Percentiles rank a stretch among this genome's conserved stretches.
phyloP scores from a whole-genome alignment of 805 yeast genomes.

The Schizosaccharomyces osmophilus region DNA sequence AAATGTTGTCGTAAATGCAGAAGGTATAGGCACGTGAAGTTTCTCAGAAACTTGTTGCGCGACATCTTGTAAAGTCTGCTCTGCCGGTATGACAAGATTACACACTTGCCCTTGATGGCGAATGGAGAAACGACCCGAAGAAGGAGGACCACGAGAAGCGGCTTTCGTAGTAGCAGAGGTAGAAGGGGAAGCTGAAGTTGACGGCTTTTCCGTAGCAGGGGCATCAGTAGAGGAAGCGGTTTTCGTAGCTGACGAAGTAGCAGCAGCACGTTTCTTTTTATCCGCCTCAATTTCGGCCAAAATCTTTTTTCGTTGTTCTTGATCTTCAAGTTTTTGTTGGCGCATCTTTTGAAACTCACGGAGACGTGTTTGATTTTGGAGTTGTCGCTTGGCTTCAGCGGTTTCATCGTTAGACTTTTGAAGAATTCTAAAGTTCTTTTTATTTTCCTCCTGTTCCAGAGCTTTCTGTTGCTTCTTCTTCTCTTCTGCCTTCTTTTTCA shows the following conservation, averaged over 20 bases:
- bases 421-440: constrained; percentile 12
- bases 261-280: constrained; percentile 11
- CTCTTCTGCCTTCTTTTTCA: constrained; percentile 12
- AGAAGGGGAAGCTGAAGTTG: neutral
- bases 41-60: constrained; percentile 10
- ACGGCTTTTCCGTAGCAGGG: neutral
- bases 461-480: constrained; percentile 14
- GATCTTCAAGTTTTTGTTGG: constrained; percentile 13
- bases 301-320: constrained; percentile 12
- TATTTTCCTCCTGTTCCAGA: constrained; percentile 11
- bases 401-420: constrained; percentile 13
- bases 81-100: constrained; percentile 11
- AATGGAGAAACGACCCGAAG: constrained; percentile 10
- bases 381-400: constrained; percentile 11
- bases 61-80: constrained; percentile 11
- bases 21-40: constrained; percentile 6
- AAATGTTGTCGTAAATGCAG: constrained; percentile 13
- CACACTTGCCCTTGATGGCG: constrained; percentile 9
- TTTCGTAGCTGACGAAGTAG: constrained; percentile 7
- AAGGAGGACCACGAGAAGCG: constrained; percentile 5
- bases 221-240: neutral
- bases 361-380: constrained; percentile 13
- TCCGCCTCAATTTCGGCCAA: constrained; percentile 16
- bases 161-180: neutral
- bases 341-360: constrained; percentile 13